A percentile compares a stretch with the other conserved stretches of the same genome.
These are phyloP conservation scores for Meripilus lineatus DNA, from an alignment of 1,284 basidiomycete genomes.

Conservation along the genomic window DNA sequence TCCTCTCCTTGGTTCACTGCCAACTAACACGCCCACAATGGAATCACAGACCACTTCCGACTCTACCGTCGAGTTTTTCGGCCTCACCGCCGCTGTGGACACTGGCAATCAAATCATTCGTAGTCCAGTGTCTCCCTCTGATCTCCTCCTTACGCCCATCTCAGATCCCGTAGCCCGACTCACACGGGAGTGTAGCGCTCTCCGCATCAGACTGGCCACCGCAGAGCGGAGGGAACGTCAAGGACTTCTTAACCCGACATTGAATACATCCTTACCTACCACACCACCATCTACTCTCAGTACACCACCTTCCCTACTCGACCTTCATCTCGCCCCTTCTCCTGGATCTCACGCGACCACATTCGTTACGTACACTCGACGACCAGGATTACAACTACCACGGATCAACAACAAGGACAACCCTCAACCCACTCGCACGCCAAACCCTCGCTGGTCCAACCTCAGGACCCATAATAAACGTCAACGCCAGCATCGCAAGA, in stretches of 20 bases:
- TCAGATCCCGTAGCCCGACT: conserved; percentile 33
- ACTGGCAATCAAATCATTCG: conserved; percentile 10
- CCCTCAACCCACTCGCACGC: background rate
- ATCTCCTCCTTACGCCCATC: conserved; percentile 24
- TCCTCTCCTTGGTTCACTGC: conserved; percentile 21
- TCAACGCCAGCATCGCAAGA: too few relatives aligned
- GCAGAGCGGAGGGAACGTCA: conserved; percentile 26
- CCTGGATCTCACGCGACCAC: background rate
- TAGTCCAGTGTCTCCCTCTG: too few relatives aligned
- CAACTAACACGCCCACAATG: conserved; percentile 33
- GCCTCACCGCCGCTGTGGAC: conserved; percentile 20
- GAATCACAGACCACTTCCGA: conserved; percentile 55
- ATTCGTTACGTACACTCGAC: background rate
- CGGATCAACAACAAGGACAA: background rate
- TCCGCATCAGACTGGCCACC: conserved; percentile 47
- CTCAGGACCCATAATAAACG: too few relatives aligned
- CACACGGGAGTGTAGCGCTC: conserved; percentile 36
- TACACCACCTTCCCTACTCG: conserved; percentile 18
- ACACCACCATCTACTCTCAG: conserved; percentile 24
- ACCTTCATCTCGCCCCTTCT: conserved; percentile 1
- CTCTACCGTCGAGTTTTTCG: conserved; percentile 57
- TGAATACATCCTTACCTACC: conserved; percentile 10
- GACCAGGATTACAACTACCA: background rate
- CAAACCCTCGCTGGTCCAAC: background rate
- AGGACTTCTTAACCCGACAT: conserved; percentile 20